These are phyloP conservation scores for Russula sp. DNA, from an alignment of 768 basidiomycete species.

Conservation along the genomic window DNA sequence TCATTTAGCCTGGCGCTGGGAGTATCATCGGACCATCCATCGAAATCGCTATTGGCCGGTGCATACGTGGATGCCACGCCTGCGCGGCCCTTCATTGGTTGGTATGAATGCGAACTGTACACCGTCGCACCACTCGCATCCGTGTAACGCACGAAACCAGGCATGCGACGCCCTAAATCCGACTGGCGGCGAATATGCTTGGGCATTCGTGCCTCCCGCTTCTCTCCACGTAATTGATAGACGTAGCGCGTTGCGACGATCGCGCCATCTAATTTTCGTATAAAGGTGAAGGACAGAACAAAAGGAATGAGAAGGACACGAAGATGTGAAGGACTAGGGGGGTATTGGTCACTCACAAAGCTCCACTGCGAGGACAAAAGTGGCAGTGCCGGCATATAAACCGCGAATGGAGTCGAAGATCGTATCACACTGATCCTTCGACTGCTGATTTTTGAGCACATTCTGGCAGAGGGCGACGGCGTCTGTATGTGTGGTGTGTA, in stretches of 20 bases:
- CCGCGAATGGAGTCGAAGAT: slow-evolving; percentile 45
- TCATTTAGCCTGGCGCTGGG: neutral
- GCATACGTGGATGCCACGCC: slow-evolving; percentile 6
- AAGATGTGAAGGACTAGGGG: neutral
- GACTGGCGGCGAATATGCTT: neutral
- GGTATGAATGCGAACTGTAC: slow-evolving; percentile 22
- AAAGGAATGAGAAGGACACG: neutral
- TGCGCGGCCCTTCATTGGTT: neutral
- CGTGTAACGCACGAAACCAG: slow-evolving; percentile 27
- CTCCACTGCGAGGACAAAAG: slow-evolving; percentile 49
- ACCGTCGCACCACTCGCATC: slow-evolving; percentile 19
- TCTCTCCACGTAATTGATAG: slow-evolving; percentile 28
- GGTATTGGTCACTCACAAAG: slow-evolving; percentile 47
- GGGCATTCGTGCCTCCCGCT: slow-evolving; percentile 28
- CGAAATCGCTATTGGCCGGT: neutral
- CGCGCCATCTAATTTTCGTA: slow-evolving; percentile 23
- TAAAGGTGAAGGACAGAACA: neutral
- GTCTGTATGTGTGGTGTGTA: slow-evolving; percentile 45
- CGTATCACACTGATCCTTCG: slow-evolving; percentile 46
- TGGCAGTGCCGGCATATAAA: slow-evolving; percentile 47
- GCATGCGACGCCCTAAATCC: slow-evolving; percentile 3
- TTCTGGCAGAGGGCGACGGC: slow-evolving; percentile 46
- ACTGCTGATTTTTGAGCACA: slow-evolving; percentile 42
- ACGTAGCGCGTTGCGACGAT: slow-evolving; percentile 32
- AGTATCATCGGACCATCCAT: slow-evolving; percentile 6